Conservation (phyloP, 805 yeast genomes). For the Ogataea populi-albae region DNA sequence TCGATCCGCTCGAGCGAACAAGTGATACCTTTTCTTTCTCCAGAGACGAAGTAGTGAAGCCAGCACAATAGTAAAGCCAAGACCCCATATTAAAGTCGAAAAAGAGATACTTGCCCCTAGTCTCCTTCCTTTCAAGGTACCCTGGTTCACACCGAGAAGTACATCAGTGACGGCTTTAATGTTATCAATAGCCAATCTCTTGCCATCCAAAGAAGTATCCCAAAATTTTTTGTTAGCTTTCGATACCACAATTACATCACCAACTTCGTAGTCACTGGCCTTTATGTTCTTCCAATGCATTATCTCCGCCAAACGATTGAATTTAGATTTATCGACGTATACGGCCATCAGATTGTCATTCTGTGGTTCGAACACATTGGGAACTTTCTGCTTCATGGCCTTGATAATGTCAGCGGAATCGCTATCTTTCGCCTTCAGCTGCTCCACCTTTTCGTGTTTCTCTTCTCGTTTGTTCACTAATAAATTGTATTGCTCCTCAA, state of each 20-base stretch:
- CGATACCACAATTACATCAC: constrained; percentile 56
- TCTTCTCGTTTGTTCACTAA: constrained; percentile 28
- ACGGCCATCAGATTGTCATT: constrained; percentile 40
- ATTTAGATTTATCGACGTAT: constrained; percentile 48
- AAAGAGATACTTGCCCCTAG: constrained; percentile 12
- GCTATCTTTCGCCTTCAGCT: constrained; percentile 43
- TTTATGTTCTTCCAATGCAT: constrained; percentile 38
- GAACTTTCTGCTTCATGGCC: constrained; percentile 52
- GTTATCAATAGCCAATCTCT: constrained; percentile 10
- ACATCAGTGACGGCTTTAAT: constrained; percentile 10
- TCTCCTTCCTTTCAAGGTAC: constrained; percentile 4
- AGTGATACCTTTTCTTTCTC: not conserved
- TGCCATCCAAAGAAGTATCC: constrained; percentile 15
- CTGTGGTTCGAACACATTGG: constrained; percentile 31
- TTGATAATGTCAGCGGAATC: constrained; percentile 42
- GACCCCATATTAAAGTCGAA: constrained; percentile 8
- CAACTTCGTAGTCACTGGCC: constrained; percentile 37
- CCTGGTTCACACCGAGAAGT: constrained; percentile 12
- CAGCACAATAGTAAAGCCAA: not conserved
- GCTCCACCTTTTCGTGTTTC: constrained; percentile 43
- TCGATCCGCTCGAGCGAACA: not conserved
- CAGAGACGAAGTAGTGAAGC: not conserved
- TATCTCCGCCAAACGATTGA: constrained; percentile 16
- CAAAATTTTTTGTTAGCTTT: constrained; percentile 32
- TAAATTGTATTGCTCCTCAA: constrained; percentile 36